A percentile compares a stretch with the other conserved stretches of the same genome.
These are phyloP conservation scores for Pseudocohnilembus persalinus DNA, from an alignment of 169 alveolate species.

Conservation along the genomic window DNA sequence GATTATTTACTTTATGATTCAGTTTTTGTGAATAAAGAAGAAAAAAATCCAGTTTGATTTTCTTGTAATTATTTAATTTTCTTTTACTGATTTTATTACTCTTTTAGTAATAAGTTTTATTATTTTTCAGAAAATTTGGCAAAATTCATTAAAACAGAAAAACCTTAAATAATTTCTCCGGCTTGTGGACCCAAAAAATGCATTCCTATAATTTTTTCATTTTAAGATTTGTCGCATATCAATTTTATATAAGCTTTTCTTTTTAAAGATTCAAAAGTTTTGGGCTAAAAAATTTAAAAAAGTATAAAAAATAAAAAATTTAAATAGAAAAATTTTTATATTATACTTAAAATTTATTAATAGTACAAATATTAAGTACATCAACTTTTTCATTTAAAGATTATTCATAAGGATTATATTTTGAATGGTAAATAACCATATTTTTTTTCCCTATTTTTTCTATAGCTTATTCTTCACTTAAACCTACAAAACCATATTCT, in stretches of 20 bases:
- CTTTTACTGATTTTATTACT: too few species aligned
- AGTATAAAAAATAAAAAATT: too few species aligned
- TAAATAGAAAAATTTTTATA: too few species aligned
- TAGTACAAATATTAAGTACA: too few species aligned
- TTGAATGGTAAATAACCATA: slow-evolving; percentile 77
- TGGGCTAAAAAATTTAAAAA: too few species aligned
- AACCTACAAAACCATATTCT: slow-evolving; percentile 78
- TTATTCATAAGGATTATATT: slow-evolving; percentile 69
- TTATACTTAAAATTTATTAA: too few species aligned
- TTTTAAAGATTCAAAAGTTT: slow-evolving; percentile 25
- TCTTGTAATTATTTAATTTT: too few species aligned
- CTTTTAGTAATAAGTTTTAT: too few species aligned
- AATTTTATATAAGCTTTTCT: slow-evolving; percentile 69
- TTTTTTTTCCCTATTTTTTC: slow-evolving; percentile 66
- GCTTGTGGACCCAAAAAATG: slow-evolving; percentile 80
- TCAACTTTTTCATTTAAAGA: slow-evolving; percentile 41
- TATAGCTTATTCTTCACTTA: slow-evolving; percentile 71
- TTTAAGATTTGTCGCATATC: slow-evolving; percentile 51
- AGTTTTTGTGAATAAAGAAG: too few species aligned
- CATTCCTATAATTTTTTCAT: slow-evolving; percentile 71
- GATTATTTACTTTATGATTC: too few species aligned
- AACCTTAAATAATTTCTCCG: slow-evolving; percentile 77
- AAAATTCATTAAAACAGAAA: slow-evolving; percentile 75
- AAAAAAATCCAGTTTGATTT: too few species aligned
- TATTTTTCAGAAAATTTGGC: slow-evolving; percentile 22